Base-by-base conservation (phyloP, 2,329 filamentous ascomycete genomes). In the Neopestalotiopsis rosae region DNA sequence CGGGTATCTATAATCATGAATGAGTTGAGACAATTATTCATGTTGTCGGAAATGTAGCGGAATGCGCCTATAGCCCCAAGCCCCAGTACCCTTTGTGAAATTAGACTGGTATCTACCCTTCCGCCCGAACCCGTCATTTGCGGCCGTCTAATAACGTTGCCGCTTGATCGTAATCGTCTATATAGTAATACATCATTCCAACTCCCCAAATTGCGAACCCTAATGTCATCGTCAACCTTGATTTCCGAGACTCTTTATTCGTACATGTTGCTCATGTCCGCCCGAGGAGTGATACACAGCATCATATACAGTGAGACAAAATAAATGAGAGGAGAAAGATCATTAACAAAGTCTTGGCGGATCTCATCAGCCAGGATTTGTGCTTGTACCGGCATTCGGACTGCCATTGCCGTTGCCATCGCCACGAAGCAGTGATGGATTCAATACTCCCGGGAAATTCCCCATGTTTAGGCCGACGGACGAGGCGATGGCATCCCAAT, bases 401-500 rank as follows among this genome's bases (percentile, higher is more conserved):
- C 32, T 30, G n/a, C 12, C 59, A 6, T 62, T 45, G 20, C 17
- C 17, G 40, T 40, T 62, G 57, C 24, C 24, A 24, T 40, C 34
- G 20, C n/a, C 24, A 24, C 57, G 24, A 30, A 30, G 17, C 5
- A 30, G n/a, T 34, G 24, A 14, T 17, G 59, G n/a, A 20, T 38
- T 62, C 32, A 38, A 14, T 6, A 62, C 34, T 17, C 12, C 61
- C 17, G 61, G 38, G n/a, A 64, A 52, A 45, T 12, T 38, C 10
- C 20, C 20, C 61, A 64, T 34, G 13, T 57, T 57, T 45, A 66
- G 28, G 9, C 49, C 63, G 9, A 45, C 24, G 40, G 63, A 42
- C 12, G 63, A 28, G 14, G 63, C 63, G n/a, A 66, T 34, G 7
- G 67, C 45, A 14, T 57, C 42, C 68, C 68, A 69, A 58, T 69